Base-by-base conservation (phyloP, 2,329 filamentous ascomycete genomes). In the Orbilia ellipsospora region DNA sequence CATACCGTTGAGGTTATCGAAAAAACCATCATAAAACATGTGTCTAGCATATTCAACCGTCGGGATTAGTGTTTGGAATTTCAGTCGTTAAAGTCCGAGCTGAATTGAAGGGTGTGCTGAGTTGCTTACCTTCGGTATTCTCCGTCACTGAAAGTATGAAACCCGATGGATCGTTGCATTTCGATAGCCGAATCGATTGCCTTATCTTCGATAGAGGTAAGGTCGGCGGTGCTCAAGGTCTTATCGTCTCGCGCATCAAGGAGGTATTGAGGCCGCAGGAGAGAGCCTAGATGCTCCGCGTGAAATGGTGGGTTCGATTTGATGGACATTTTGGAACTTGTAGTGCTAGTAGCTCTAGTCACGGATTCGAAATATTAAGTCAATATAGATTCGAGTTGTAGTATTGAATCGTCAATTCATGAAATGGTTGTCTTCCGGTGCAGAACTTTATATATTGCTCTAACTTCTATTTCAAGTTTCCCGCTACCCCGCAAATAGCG, bases 241-340 rank as follows among this genome's bases (percentile, higher is more conserved):
- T 87, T 87, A 65, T 88, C 86, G 77, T 89, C 85, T 82, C 90
- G 85, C 56, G 87, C 87, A 55, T 87, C 84, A 13, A 90, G 84
- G 26, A 92, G 86, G 61, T 86, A 83, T 62, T 87, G 82, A 0
- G 90, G 90, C 36, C 90, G 88, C 70, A 92, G 86, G 36, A 92
- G 84, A 13, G 90, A 92, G 59, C 90, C 90, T 76, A 91, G 86
- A 78, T 92, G 90, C 82, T 92, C 90, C 73, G 90, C 89, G 80
- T 90, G 87, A 82, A 91, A 92, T 59, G 88, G 90, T 50, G 88
- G 87, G 13, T 48, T 55, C 5, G 52, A 59, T 59, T 52, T 67
- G n/a, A 59, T 23, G 4, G 67, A n/a, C 67, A 73, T 73, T 62
- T 18, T 42, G 13, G 16, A 57, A 55, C 7, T 48, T 48, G 6